Evolutionary conservation across 805 yeast genomes (phyloP).

Genomic region (Ogataea haglerorum): DNA sequence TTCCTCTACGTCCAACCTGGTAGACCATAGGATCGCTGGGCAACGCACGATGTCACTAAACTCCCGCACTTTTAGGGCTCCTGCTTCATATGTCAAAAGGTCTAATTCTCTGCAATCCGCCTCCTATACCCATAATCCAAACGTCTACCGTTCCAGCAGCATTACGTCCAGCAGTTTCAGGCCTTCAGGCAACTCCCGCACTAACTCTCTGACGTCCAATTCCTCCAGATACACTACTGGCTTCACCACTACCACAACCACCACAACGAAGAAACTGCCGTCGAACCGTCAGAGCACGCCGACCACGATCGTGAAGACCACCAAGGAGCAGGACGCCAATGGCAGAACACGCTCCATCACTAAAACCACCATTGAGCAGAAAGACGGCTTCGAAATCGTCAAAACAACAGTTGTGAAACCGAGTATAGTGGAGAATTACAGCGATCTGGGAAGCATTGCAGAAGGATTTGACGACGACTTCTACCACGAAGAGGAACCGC

Average conservation of each 20-base stretch:
- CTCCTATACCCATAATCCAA: slow-evolving; percentile 13
- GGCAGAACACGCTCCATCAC: slow-evolving; percentile 58
- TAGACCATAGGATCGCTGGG: slow-evolving; percentile 7
- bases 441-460: slow-evolving; percentile 25
- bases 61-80: slow-evolving; percentile 28
- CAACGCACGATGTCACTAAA: slow-evolving; percentile 33
- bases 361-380: slow-evolving; percentile 46
- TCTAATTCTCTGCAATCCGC: slow-evolving; percentile 27
- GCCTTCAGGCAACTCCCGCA: slow-evolving; percentile 18
- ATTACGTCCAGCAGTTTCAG: slow-evolving; percentile 15
- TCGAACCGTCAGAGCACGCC: slow-evolving; percentile 15
- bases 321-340: slow-evolving; percentile 45
- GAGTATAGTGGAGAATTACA: slow-evolving; percentile 16
- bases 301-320: slow-evolving; percentile 44
- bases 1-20: slow-evolving; percentile 14
- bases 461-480: slow-evolving; percentile 21
- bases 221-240: slow-evolving; percentile 24
- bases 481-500: slow-evolving; percentile 12
- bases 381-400: slow-evolving; percentile 47
- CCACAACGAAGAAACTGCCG: slow-evolving; percentile 25
- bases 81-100: slow-evolving; percentile 18
- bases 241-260: slow-evolving; percentile 31
- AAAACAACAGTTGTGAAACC: slow-evolving; percentile 44
- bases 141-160: slow-evolving; percentile 23
- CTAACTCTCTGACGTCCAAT: slow-evolving; percentile 25